Conservation (phyloP, 1,284 basidiomycete species). For the Tranzscheliella williamsii region DNA sequence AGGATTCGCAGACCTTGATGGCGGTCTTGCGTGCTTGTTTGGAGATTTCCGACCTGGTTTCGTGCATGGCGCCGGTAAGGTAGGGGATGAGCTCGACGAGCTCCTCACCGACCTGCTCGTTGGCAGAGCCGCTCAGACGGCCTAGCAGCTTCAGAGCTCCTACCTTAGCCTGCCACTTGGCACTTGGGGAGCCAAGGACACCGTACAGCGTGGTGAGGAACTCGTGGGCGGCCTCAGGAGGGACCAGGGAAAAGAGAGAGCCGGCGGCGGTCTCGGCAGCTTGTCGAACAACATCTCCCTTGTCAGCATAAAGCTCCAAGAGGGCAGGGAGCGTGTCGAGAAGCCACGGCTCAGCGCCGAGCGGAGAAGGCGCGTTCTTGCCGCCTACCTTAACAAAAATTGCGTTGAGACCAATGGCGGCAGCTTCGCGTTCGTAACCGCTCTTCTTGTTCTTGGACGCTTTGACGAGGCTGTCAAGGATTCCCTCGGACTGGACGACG, state of each 20-base stretch:
- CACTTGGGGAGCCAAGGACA: slow-evolving; percentile 71
- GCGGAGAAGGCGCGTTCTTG: slow-evolving; percentile 67
- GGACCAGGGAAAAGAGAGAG: slow-evolving; percentile 79
- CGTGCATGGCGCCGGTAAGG: slow-evolving; percentile 90
- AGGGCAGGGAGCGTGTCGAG: slow-evolving; percentile 77
- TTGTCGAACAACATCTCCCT: slow-evolving; percentile 84
- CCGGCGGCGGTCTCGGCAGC: slow-evolving; percentile 84
- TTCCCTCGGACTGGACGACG: slow-evolving; percentile 56
- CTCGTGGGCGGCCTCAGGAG: slow-evolving; percentile 73
- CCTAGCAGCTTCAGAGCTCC: slow-evolving; percentile 76
- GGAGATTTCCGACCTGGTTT: slow-evolving; percentile 93
- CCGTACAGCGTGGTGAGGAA: slow-evolving; percentile 75
- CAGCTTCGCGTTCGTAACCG: slow-evolving; percentile 88
- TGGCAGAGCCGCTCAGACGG: slow-evolving; percentile 72
- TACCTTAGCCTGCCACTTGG: slow-evolving; percentile 94
- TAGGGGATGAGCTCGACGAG: slow-evolving; percentile 81
- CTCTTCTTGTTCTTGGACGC: slow-evolving; percentile 82
- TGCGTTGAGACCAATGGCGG: slow-evolving; percentile 70
- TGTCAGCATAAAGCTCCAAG: slow-evolving; percentile 88
- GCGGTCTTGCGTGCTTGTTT: slow-evolving; percentile 87
- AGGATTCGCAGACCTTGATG: slow-evolving; percentile 83
- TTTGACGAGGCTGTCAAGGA: slow-evolving; percentile 60
- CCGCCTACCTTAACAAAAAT: slow-evolving; percentile 60
- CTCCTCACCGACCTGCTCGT: slow-evolving; percentile 81
- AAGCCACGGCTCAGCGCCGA: slow-evolving; percentile 77